Evolutionary conservation across 2,329 filamentous ascomycete genomes (phyloP), one percentile per base, ranked within the genome.

Genomic region (Arthrobotrys musiformis): DNA sequence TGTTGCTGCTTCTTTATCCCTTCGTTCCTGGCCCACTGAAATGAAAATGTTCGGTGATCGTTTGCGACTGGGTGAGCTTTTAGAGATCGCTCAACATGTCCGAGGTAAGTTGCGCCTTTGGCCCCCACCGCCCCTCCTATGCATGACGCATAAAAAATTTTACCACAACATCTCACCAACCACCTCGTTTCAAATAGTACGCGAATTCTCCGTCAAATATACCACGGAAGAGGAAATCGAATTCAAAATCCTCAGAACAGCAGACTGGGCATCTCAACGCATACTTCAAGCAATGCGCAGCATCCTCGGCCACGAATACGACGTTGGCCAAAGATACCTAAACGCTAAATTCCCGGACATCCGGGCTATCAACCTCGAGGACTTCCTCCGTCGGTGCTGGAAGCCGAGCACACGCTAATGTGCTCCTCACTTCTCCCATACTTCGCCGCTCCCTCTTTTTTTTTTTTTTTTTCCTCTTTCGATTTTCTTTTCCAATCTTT

Each of bases 1-100:
- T 17, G 80, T 81, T 35, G 70, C 67, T 26, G 78, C 67, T 35
- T 77, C 79, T 40, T 54, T 81, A 66, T 76, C 64, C 5, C 70
- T 80, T 22, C 70, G 73, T 15, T 30, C 62, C 11, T 80, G 80
- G 80, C 79, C 76, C n/a, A 63, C 70, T 13, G 79, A 81, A 37
- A 56, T 80, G 61, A 80, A 74, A 66, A 80, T 79, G 78, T 79
- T 73, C 61, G 80, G 80, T 2, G 79, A 80, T 46, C 52, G 79
- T 28, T 60, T 81, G 70, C 75, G 48, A 46, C 52, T 80, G 11
- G 17, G 58, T 2, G 79, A 81, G 48, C 60, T 80, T 60, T 79
- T 80, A 52, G 44, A 22, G 15, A 75, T 79, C 50, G 70, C 72
- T 35, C 72, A 80, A 60, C 28, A 62, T 11, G 78, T 80, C 66